Conservation (phyloP, 768 basidiomycete species). For the Boletellus ananas region DNA sequence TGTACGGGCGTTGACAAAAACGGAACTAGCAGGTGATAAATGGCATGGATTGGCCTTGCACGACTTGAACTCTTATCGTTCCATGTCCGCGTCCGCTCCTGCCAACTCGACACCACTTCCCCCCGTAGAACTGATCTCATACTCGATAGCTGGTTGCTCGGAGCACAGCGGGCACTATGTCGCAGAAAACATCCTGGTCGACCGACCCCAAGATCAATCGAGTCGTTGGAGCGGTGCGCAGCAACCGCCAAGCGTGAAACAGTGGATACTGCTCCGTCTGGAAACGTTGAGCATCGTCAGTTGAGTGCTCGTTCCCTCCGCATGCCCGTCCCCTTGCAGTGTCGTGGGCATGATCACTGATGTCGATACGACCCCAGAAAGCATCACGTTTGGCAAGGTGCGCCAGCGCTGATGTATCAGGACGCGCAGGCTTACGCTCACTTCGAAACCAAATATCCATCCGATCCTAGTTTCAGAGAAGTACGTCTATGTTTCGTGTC, state of each 20-base stretch:
- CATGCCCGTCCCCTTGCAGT: background rate
- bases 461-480: conserved; percentile 23
- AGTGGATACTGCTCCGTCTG: conserved; percentile 70
- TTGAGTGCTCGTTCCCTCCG: conserved; percentile 37
- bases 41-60: background rate
- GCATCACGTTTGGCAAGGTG: conserved; percentile 81
- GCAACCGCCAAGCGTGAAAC: conserved; percentile 50
- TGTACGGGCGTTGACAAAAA: too few species aligned
- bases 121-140: conserved; percentile 33
- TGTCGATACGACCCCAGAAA: conserved; percentile 39
- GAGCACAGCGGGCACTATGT: conserved; percentile 68
- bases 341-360: background rate
- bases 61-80: background rate
- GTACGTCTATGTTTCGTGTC: conserved; percentile 12
- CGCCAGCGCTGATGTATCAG: conserved; percentile 3
- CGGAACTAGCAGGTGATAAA: too few species aligned
- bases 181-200: conserved; percentile 64
- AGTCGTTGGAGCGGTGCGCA: conserved; percentile 77
- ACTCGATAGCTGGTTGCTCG: conserved; percentile 57
- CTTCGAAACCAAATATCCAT: background rate
- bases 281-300: conserved; percentile 61
- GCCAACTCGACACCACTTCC: conserved; percentile 3
- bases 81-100: conserved; percentile 9
- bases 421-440: background rate
- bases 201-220: conserved; percentile 57